phyloP scores from a whole-genome alignment of 1,284 basidiomycete species.

The Microbotryum scabiosae region DNA sequence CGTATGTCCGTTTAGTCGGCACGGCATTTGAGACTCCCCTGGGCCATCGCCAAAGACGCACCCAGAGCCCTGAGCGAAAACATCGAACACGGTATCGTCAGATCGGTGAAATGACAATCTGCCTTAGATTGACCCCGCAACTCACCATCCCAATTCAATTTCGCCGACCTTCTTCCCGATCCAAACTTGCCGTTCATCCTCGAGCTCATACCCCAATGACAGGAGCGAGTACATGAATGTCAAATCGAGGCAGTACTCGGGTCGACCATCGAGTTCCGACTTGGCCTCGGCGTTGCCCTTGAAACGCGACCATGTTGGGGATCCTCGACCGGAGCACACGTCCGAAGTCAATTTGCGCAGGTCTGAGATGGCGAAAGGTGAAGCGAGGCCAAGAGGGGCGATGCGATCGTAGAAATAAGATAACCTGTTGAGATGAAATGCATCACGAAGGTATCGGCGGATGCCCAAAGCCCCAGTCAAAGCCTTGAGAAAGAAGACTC shows the following conservation, averaged over 20 bases:
- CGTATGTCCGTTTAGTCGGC: conserved; percentile 7
- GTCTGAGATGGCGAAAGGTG: conserved; percentile 51
- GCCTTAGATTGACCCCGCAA: neutral
- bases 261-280: conserved; percentile 67
- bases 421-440: no score
- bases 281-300: conserved; percentile 50
- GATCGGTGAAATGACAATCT: neutral
- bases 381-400: conserved; percentile 58
- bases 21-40: conserved; percentile 20
- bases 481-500: conserved; percentile 3
- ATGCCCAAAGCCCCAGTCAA: no score
- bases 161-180: conserved; percentile 82
- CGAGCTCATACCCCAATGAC: conserved; percentile 74
- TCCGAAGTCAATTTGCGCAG: conserved; percentile 58
- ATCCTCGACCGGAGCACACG: conserved; percentile 59
- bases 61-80: conserved; percentile 24
- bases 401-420: conserved; percentile 98
- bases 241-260: conserved; percentile 91
- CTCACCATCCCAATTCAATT: conserved; percentile 84
- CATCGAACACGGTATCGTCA: neutral
- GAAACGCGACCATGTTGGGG: conserved; percentile 34
- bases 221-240: conserved; percentile 90
- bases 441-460: no score
- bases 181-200: conserved; percentile 55
- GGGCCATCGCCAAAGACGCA: conserved; percentile 25